Percentiles rank a stretch among this genome's conserved stretches.
Evolutionary conservation across 1,284 basidiomycete species (phyloP).

Genomic region (Coniferiporia sulphurascens): DNA sequence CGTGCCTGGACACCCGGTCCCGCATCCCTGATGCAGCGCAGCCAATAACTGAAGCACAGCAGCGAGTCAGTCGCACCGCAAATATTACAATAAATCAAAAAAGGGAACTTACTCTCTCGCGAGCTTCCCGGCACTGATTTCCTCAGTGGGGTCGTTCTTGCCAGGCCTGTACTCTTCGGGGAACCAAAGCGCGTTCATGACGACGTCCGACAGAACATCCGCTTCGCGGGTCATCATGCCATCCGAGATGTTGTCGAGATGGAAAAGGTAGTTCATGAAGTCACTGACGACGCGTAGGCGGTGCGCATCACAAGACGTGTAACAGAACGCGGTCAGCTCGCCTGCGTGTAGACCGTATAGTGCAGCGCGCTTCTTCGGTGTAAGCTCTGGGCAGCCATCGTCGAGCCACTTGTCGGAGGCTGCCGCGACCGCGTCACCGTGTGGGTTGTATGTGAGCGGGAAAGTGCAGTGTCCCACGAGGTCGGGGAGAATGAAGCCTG

Average conservation of each 20-base stretch:
- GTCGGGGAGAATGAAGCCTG: slow-evolving; percentile 55
- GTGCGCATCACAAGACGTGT: slow-evolving; percentile 45
- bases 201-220: slow-evolving; percentile 29
- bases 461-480: slow-evolving; percentile 58
- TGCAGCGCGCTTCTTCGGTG: slow-evolving; percentile 43
- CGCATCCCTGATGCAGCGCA: slow-evolving; percentile 30
- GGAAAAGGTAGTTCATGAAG: slow-evolving; percentile 37
- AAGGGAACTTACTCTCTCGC: slow-evolving; percentile 29
- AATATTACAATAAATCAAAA: background rate
- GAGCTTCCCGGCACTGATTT: slow-evolving; percentile 27
- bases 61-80: background rate
- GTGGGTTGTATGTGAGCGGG: slow-evolving; percentile 44
- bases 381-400: slow-evolving; percentile 42
- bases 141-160: slow-evolving; percentile 21
- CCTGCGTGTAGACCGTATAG: slow-evolving; percentile 59
- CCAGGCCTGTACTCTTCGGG: slow-evolving; percentile 30
- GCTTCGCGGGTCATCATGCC: slow-evolving; percentile 30
- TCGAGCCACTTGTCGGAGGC: slow-evolving; percentile 56
- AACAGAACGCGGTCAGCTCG: slow-evolving; percentile 61
- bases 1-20: slow-evolving; percentile 23
- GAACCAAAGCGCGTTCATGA: slow-evolving; percentile 36
- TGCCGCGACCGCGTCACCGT: slow-evolving; percentile 50
- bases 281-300: slow-evolving; percentile 54
- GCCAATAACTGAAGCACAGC: slow-evolving; percentile 30
- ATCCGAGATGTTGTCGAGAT: slow-evolving; percentile 37